Conservation (phyloP, 1,139 yeast genomes). For the Kluyveromyces marxianus region DNA sequence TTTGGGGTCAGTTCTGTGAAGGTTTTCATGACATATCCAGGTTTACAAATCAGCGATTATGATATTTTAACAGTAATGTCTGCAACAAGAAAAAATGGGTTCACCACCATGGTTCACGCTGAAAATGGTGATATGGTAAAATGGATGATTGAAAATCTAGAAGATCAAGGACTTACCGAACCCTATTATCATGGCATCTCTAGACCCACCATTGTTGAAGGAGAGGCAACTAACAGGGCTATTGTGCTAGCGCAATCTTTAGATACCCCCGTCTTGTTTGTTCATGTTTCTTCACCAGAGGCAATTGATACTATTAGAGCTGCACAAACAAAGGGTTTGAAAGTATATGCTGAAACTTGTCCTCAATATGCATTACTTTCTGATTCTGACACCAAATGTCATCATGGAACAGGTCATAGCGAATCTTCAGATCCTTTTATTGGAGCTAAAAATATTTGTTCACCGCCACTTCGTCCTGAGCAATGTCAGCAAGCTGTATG, state of each 20-base stretch:
- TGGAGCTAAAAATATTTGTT: conserved; percentile 41
- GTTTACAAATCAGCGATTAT: conserved; percentile 35
- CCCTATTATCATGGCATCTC: conserved; percentile 41
- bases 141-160: conserved; percentile 36
- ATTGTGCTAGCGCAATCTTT: conserved; percentile 36
- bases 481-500: conserved; percentile 38
- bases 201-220: conserved; percentile 41
- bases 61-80: conserved; percentile 35
- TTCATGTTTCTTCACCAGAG: conserved; percentile 40
- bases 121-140: conserved; percentile 41
- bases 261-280: conserved; percentile 40
- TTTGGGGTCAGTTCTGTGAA: conserved; percentile 40
- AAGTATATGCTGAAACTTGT: conserved; percentile 42
- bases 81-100: conserved; percentile 35
- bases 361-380: conserved; percentile 42
- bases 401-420: conserved; percentile 29
- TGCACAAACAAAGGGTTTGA: conserved; percentile 37
- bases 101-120: conserved; percentile 45
- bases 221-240: conserved; percentile 43
- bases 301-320: conserved; percentile 36
- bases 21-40: conserved; percentile 41
- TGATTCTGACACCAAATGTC: conserved; percentile 31
- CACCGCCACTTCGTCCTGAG: conserved; percentile 41
- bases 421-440: conserved; percentile 6
- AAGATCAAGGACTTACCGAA: conserved; percentile 32